Conservation (phyloP, 352 stramenopile species). For the Pythium utonaiense region DNA sequence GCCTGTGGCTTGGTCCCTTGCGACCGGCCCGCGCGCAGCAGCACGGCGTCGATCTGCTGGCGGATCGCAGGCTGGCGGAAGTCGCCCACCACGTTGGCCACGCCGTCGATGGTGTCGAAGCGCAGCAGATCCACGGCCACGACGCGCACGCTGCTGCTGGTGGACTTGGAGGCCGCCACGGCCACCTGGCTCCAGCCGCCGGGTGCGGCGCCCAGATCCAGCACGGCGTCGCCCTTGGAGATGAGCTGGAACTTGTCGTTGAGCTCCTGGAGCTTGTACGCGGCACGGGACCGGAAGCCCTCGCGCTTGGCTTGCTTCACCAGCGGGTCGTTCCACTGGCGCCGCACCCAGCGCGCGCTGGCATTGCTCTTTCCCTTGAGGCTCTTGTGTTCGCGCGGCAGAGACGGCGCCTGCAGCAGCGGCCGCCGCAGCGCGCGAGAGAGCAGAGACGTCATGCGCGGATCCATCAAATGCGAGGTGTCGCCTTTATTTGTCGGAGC, state of each 20-base stretch:
- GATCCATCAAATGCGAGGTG: not conserved
- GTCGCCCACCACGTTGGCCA: conserved; percentile 71
- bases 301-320: conserved; percentile 86
- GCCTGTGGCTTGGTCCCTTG: conserved; percentile 22
- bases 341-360: conserved; percentile 79
- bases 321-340: conserved; percentile 80
- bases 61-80: conserved; percentile 64
- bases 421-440: conserved; percentile 7
- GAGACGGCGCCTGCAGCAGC: conserved; percentile 5
- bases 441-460: conserved; percentile 6
- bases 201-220: conserved; percentile 81
- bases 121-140: conserved; percentile 72
- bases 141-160: conserved; percentile 33
- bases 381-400: conserved; percentile 57
- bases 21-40: conserved; percentile 27
- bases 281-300: conserved; percentile 72
- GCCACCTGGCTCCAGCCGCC: conserved; percentile 85
- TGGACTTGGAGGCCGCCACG: conserved; percentile 44
- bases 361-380: conserved; percentile 82
- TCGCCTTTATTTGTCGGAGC: conserved; percentile 4
- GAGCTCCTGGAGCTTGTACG: conserved; percentile 82
- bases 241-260: conserved; percentile 81
- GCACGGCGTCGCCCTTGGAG: conserved; percentile 53
- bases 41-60: conserved; percentile 44
- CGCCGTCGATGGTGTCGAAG: conserved; percentile 71